Conservation (phyloP, 208 protist genomes). For the Trypanosomatidae sp. region DNA sequence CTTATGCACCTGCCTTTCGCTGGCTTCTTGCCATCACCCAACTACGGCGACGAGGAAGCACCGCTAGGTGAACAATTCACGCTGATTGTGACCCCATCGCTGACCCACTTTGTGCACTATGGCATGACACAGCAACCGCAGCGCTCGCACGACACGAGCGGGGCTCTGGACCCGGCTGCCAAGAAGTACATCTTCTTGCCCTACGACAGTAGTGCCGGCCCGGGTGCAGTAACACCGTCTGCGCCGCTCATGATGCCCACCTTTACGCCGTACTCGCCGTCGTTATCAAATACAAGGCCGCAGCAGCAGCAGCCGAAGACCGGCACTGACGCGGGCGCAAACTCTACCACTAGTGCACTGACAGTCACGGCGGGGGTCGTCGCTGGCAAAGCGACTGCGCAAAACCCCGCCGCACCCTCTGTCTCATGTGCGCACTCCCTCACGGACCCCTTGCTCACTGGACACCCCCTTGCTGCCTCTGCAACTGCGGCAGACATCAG, state of each 20-base stretch:
- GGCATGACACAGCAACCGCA: conserved; percentile 26
- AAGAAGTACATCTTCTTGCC: conserved; percentile 28
- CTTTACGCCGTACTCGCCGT: neutral
- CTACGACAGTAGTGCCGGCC: conserved; percentile 9
- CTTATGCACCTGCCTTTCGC: conserved; percentile 79
- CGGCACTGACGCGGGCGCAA: neutral
- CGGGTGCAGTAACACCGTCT: neutral
- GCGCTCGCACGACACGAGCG: neutral
- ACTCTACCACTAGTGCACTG: neutral
- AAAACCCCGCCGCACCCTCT: conserved; percentile 6
- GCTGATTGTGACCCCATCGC: conserved; percentile 65
- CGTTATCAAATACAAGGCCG: neutral
- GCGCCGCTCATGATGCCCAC: conserved; percentile 9
- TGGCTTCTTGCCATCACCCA: conserved; percentile 50
- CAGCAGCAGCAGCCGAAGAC: conserved; percentile 8
- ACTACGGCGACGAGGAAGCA: conserved; percentile 33
- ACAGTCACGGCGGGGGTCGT: neutral
- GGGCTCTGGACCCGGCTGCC: conserved; percentile 24
- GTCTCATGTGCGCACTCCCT: conserved; percentile 13
- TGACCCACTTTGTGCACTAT: conserved; percentile 57
- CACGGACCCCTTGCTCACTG: conserved; percentile 10
- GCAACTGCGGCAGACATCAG: neutral
- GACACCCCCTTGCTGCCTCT: conserved; percentile 10
- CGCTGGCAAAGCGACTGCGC: neutral
- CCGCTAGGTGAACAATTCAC: conserved; percentile 63